Evolutionary conservation across 164 flowering plant genomes (phyloP), one percentile per base, ranked within the genome.

Genomic region (Liquidambar formosana): DNA sequence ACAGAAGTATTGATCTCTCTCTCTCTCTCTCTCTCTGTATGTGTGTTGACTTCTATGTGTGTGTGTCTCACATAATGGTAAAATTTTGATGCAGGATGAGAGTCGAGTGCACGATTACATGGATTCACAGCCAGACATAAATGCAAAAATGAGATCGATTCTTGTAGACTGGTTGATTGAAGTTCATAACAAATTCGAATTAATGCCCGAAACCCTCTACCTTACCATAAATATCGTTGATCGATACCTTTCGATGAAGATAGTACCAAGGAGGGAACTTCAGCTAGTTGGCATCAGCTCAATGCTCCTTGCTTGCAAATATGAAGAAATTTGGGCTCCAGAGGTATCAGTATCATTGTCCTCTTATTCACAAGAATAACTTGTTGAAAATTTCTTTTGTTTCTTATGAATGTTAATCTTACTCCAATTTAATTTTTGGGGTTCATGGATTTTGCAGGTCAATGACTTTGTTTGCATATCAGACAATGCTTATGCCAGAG

Each of bases 241-340:
- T 60, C 75, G 87, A 9, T 85, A 60, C 65, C 81, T 85, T 0
- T 73, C 84, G 1, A 58, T 47, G 57, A 78, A 76, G 53, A 22
- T 22, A 19, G 85, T 81, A 13, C 53, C 75, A 0, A 76, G 78
- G 71, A 59, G 66, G 52, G 84, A 85, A 52, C 79, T 84, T 61
- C 84, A 85, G 78, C 66, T 85, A 19, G 78, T 83, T 26, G 89
- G 87, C 41, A 75, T 84, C 12, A 56, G 80, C 38, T 54, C 87
- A 16, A 78, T 81, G 86, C 82, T 82, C 41, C 72, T 82, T 12
- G 88, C 86, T 18, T 79, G 77, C 79, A 84, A 83, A 67, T 81
- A 85, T 65, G 87, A 85, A 70, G 86, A 85, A 49, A 83, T 81
- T 25, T 83, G 86, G 85, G 76, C 89, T 38, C 89, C 89, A n/a